Percentiles rank a stretch among this genome's conserved stretches.
phyloP scores from a whole-genome alignment of 2,329 filamentous ascomycete species.

The Mycosphaerella arachidis region DNA sequence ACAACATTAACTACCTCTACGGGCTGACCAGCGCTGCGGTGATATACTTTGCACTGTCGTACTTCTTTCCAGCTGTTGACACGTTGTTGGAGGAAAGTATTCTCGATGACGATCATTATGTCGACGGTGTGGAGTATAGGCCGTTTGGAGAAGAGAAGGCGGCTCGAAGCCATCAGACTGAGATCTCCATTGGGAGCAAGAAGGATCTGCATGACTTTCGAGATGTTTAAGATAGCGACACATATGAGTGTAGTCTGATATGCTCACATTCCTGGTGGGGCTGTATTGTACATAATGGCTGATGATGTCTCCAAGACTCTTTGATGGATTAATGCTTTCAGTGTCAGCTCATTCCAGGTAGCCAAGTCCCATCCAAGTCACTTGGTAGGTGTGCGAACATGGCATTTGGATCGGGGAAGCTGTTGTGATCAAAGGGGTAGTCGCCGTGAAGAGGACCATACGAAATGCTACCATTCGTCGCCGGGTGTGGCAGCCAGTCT shows the following conservation, averaged over 20 bases:
- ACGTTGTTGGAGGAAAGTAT: conserved; percentile 40
- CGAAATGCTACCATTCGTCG: conserved; percentile 7
- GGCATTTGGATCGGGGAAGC: conserved; percentile 9
- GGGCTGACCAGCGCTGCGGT: conserved; percentile 54
- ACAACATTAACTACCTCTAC: conserved; percentile 63
- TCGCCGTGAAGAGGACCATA: conserved; percentile 12
- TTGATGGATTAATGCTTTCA: not conserved
- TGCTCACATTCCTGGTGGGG: not conserved
- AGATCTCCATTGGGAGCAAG: conserved; percentile 8
- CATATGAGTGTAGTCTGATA: not conserved
- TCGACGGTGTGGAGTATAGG: conserved; percentile 21
- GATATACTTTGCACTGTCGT: conserved; percentile 52
- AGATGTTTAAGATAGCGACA: conserved; percentile 4
- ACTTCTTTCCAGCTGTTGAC: conserved; percentile 47
- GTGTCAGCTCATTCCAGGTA: conserved; percentile 3
- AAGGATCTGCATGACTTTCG: conserved; percentile 5
- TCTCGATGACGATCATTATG: conserved; percentile 18
- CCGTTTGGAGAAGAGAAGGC: conserved; percentile 5
- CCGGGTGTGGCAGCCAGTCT: conserved; percentile 13
- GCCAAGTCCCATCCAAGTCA: conserved; percentile 2
- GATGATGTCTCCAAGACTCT: not conserved
- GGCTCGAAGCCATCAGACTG: conserved; percentile 8
- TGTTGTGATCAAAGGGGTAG: conserved; percentile 7
- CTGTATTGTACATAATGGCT: not conserved
- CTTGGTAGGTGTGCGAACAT: conserved; percentile 9